phyloP scores from a whole-genome alignment of 164 flowering plant genomes.

The Nelumbo lutea region DNA sequence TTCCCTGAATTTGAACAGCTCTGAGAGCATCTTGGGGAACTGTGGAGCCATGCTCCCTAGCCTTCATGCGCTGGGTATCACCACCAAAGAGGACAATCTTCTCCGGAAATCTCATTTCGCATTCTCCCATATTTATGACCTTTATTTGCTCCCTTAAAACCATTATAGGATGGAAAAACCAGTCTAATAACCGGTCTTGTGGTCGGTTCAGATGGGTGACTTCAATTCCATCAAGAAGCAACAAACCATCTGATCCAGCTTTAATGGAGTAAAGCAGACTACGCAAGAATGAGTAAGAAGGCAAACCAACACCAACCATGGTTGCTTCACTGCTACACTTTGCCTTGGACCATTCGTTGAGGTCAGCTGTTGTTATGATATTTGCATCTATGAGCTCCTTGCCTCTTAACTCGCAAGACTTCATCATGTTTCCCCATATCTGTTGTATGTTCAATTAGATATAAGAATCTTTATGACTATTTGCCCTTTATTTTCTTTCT shows the following conservation, averaged over 20 bases:
- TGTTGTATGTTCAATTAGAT: constrained; percentile 22
- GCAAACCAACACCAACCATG: constrained; percentile 58
- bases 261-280: constrained; percentile 57
- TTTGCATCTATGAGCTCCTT: constrained; percentile 58
- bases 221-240: constrained; percentile 58
- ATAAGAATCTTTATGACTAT: not conserved
- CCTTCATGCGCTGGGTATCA: constrained; percentile 40
- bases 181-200: constrained; percentile 70
- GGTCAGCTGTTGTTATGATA: constrained; percentile 50
- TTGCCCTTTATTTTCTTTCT: not conserved
- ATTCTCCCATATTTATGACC: constrained; percentile 44
- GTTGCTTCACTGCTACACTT: constrained; percentile 38
- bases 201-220: constrained; percentile 70
- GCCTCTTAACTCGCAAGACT: constrained; percentile 48
- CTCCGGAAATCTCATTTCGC: constrained; percentile 60
- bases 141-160: constrained; percentile 77
- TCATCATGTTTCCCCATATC: constrained; percentile 73
- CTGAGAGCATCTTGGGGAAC: constrained; percentile 58
- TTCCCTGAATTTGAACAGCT: constrained; percentile 85
- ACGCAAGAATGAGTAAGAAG: constrained; percentile 53
- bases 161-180: constrained; percentile 83
- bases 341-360: constrained; percentile 55
- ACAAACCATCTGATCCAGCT: constrained; percentile 55
- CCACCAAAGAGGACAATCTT: constrained; percentile 54
- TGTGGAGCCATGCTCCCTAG: constrained; percentile 62